phyloP scores from a whole-genome alignment of 2,329 filamentous ascomycete genomes.

The Geosmithia flava region DNA sequence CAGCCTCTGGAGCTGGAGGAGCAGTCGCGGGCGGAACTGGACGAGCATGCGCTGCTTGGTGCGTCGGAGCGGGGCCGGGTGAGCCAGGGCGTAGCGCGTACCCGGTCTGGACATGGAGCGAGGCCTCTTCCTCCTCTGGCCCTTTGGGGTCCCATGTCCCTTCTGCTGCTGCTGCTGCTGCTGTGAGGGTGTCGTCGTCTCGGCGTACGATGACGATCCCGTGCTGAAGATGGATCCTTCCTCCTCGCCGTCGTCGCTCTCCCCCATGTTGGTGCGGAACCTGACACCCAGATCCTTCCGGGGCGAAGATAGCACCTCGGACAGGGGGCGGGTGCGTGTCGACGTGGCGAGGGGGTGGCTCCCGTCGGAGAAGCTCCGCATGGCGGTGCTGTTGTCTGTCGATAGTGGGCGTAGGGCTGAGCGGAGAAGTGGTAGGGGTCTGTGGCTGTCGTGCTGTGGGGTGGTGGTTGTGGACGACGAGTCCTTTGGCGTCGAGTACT shows the following conservation, averaged over 20 bases:
- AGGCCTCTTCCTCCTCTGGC: slow-evolving; percentile 11
- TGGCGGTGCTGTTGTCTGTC: not conserved
- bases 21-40: slow-evolving; percentile 52
- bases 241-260: slow-evolving; percentile 34
- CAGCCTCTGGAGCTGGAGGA: slow-evolving; percentile 63
- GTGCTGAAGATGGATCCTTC: slow-evolving; percentile 10
- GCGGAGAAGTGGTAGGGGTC: slow-evolving; percentile 26
- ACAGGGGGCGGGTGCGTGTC: slow-evolving; percentile 5
- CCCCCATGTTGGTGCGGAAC: slow-evolving; percentile 25
- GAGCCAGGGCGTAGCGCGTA: slow-evolving; percentile 55
- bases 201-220: not conserved
- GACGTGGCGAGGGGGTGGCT: slow-evolving; percentile 6
- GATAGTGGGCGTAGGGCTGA: slow-evolving; percentile 12
- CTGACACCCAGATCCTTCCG: slow-evolving; percentile 29
- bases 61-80: slow-evolving; percentile 47
- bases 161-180: not conserved
- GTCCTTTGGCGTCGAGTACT: slow-evolving; percentile 27
- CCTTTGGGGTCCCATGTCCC: slow-evolving; percentile 19
- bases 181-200: too few species aligned
- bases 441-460: slow-evolving; percentile 7
- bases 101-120: not conserved
- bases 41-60: slow-evolving; percentile 53
- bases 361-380: not conserved
- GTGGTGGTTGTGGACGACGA: not conserved
- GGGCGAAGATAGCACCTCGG: not conserved